Evolutionary conservation across 257 asterid genomes (phyloP).

Genomic region (Gentiana dahurica): DNA sequence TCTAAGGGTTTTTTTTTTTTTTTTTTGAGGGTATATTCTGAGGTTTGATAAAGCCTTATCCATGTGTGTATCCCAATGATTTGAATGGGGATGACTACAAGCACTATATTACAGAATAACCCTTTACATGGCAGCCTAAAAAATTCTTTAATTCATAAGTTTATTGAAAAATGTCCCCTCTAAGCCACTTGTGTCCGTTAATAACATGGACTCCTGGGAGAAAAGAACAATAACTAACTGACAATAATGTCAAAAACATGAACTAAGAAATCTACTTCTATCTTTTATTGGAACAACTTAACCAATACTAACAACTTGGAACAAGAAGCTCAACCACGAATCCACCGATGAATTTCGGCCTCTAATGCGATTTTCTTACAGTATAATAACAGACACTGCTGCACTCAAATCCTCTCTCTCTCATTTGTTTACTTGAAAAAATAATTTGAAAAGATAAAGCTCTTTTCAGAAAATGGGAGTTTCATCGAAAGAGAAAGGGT

Average conservation of each 20-base stretch:
- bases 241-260: not conserved
- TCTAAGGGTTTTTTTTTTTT: too few species aligned
- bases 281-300: not conserved
- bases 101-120: too few species aligned
- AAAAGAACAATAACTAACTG: not conserved
- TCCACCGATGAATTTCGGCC: constrained; percentile 9
- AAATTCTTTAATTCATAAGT: too few species aligned
- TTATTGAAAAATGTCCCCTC: too few species aligned
- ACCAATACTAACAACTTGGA: constrained; percentile 11
- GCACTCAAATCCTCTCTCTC: constrained; percentile 3
- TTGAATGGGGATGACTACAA: too few species aligned
- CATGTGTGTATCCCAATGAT: too few species aligned
- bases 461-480: constrained; percentile 13
- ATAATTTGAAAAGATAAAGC: not conserved
- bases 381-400: not conserved
- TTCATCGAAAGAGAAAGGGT: constrained; percentile 22
- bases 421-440: not conserved
- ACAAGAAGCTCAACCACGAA: constrained; percentile 6
- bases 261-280: too few species aligned
- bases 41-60: too few species aligned
- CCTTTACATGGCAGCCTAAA: too few species aligned
- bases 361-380: not conserved
- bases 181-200: too few species aligned
- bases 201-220: too few species aligned
- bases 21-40: too few species aligned